Conservation (phyloP, 2,329 filamentous ascomycete species). For the Bertia moriformis region DNA sequence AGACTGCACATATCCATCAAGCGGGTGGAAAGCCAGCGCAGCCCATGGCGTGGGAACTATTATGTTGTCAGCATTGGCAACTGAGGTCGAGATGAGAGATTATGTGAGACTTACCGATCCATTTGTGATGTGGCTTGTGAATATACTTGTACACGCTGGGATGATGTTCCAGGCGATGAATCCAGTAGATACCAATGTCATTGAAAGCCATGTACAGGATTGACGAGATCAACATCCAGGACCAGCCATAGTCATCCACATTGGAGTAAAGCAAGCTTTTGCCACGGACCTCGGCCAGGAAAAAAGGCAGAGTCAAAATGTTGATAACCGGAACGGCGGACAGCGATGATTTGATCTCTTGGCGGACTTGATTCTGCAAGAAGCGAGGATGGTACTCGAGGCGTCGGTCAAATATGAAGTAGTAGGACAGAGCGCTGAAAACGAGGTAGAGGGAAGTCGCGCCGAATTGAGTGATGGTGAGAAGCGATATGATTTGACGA, state of each 20-base stretch:
- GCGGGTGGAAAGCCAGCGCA: constrained; percentile 29
- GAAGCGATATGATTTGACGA: constrained; percentile 21
- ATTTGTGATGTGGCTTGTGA: constrained; percentile 32
- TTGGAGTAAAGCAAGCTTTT: constrained; percentile 24
- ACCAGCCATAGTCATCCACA: constrained; percentile 21
- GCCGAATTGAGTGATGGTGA: constrained; percentile 21
- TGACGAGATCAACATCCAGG: constrained; percentile 21
- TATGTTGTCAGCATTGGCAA: constrained; percentile 2
- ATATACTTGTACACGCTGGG: constrained; percentile 28
- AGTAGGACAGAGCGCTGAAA: constrained; percentile 57
- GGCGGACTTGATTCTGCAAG: constrained; percentile 28
- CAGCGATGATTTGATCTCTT: constrained; percentile 26
- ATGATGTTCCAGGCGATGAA: constrained; percentile 28
- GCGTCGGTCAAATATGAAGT: constrained; percentile 41
- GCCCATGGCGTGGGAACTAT: constrained; percentile 29
- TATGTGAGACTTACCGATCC: constrained; percentile 21
- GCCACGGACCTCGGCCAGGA: constrained; percentile 30
- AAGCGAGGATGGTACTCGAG: constrained; percentile 30
- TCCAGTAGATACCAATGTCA: constrained; percentile 30
- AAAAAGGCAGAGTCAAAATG: constrained; percentile 26
- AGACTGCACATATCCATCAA: constrained; percentile 29
- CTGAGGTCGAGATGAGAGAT: neutral
- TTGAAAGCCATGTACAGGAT: constrained; percentile 28
- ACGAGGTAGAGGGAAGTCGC: constrained; percentile 39
- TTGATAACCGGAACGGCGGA: constrained; percentile 26